Conservation (phyloP, 2,329 filamentous ascomycete species). For the Beauveria asiatica region DNA sequence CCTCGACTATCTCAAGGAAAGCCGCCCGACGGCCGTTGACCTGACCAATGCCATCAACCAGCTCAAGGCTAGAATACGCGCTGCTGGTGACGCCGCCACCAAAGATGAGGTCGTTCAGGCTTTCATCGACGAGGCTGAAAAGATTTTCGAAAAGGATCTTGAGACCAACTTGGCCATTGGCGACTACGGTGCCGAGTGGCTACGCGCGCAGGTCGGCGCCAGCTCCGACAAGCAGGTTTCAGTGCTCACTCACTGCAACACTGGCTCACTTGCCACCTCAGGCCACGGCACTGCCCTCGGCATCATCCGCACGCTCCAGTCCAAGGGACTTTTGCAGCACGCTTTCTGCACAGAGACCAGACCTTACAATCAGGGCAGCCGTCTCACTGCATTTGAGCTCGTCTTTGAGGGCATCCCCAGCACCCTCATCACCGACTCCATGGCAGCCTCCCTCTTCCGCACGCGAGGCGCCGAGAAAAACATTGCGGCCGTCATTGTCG, state of each 20-base stretch:
- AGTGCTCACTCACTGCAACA: slow-evolving; percentile 97
- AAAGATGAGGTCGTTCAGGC: slow-evolving; percentile 51
- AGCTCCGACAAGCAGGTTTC: slow-evolving; percentile 48
- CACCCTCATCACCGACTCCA: slow-evolving; percentile 90
- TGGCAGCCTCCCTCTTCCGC: slow-evolving; percentile 79
- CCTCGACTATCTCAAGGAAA: slow-evolving; percentile 79
- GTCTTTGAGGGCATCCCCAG: slow-evolving; percentile 86
- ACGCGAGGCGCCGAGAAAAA: slow-evolving; percentile 53
- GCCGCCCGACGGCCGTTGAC: slow-evolving; percentile 90
- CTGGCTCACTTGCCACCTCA: slow-evolving; percentile 89
- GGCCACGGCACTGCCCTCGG: slow-evolving; percentile 96
- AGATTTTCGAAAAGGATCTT: slow-evolving; percentile 80
- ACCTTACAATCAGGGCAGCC: slow-evolving; percentile 95
- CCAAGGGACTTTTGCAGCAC: slow-evolving; percentile 58
- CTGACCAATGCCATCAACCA: slow-evolving; percentile 81
- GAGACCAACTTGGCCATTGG: slow-evolving; percentile 83
- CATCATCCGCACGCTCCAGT: slow-evolving; percentile 77
- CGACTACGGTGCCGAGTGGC: slow-evolving; percentile 73
- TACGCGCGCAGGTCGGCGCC: slow-evolving; percentile 50
- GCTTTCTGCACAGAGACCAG: slow-evolving; percentile 96
- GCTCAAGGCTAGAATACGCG: slow-evolving; percentile 56
- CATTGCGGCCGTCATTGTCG: slow-evolving; percentile 83
- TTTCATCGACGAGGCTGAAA: slow-evolving; percentile 74
- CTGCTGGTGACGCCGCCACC: slow-evolving; percentile 33
- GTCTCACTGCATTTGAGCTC: slow-evolving; percentile 93